phyloP scores from a whole-genome alignment of 768 basidiomycete species.

The Chlorophyllum brunneum region DNA sequence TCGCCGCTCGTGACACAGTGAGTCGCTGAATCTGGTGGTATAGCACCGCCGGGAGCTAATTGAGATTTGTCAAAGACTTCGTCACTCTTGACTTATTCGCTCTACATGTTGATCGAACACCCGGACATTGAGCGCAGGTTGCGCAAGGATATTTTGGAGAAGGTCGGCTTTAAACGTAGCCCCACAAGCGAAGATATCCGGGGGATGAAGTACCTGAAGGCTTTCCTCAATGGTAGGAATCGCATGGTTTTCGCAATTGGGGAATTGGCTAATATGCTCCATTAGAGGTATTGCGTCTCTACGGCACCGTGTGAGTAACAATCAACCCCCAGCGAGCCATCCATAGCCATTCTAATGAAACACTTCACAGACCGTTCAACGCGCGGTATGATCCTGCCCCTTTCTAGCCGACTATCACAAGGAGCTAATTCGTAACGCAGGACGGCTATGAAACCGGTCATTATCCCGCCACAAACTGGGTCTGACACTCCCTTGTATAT shows the following conservation, averaged over 20 bases:
- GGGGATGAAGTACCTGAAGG: background rate
- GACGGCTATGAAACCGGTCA: background rate
- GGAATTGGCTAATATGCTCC: no score
- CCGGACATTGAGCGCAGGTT: background rate
- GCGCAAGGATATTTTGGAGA: background rate
- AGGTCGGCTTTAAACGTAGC: background rate
- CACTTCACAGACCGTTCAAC: slow-evolving; percentile 13
- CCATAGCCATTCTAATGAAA: no score
- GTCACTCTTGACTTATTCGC: background rate
- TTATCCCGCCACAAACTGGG: background rate
- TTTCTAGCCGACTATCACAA: background rate
- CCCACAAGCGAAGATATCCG: background rate
- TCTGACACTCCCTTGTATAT: no score
- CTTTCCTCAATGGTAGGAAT: background rate
- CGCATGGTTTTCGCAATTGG: background rate
- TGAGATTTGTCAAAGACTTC: background rate
- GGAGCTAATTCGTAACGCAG: background rate
- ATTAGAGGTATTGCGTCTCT: no score
- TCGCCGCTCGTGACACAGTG: background rate
- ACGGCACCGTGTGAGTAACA: no score
- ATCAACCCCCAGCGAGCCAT: no score
- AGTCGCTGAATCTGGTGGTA: background rate
- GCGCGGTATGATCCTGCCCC: slow-evolving; percentile 1
- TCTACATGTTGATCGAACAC: background rate
- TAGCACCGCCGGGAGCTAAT: no score